phyloP scores from a whole-genome alignment of 352 stramenopile genomes.

The Phytophthora citricola region DNA sequence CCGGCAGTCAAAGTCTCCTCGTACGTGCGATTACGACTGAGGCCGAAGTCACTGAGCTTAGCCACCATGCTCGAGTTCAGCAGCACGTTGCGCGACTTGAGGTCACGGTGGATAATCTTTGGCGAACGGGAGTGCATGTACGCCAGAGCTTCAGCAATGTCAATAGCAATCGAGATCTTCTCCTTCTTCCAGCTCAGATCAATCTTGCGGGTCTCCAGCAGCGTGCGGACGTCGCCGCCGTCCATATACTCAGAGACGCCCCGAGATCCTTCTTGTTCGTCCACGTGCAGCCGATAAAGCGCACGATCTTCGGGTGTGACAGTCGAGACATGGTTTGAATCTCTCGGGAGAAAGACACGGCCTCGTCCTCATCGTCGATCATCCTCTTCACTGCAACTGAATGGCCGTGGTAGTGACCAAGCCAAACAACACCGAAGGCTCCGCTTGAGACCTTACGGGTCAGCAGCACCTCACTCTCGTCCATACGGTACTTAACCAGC shows the following conservation, averaged over 20 bases:
- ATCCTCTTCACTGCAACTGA: constrained; percentile 89
- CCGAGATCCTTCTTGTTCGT: constrained; percentile 78
- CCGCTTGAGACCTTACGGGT: constrained; percentile 86
- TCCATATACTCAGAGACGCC: constrained; percentile 90
- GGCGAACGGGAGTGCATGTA: constrained; percentile 88
- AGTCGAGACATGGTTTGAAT: constrained; percentile 87
- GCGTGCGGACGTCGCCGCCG: constrained; percentile 79
- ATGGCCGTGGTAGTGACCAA: constrained; percentile 88
- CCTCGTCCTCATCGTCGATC: constrained; percentile 82
- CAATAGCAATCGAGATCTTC: constrained; percentile 88
- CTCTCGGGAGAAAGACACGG: constrained; percentile 76
- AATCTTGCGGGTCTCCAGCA: constrained; percentile 85
- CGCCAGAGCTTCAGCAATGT: constrained; percentile 78
- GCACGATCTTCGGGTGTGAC: constrained; percentile 83
- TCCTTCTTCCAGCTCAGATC: constrained; percentile 82
- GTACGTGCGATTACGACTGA: constrained; percentile 86
- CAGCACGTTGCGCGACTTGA: constrained; percentile 87
- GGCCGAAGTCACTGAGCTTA: constrained; percentile 87
- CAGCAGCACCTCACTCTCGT: constrained; percentile 83
- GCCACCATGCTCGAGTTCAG: constrained; percentile 80
- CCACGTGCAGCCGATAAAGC: constrained; percentile 89
- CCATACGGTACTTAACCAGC: constrained; percentile 72
- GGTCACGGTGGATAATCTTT: constrained; percentile 86
- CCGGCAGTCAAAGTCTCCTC: constrained; percentile 87
- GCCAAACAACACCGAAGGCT: constrained; percentile 85